A percentile compares a stretch with the other conserved stretches of the same genome.
Conservation (phyloP, 2,329 filamentous ascomycete genomes). For the Aureobasidium sp. region DNA sequence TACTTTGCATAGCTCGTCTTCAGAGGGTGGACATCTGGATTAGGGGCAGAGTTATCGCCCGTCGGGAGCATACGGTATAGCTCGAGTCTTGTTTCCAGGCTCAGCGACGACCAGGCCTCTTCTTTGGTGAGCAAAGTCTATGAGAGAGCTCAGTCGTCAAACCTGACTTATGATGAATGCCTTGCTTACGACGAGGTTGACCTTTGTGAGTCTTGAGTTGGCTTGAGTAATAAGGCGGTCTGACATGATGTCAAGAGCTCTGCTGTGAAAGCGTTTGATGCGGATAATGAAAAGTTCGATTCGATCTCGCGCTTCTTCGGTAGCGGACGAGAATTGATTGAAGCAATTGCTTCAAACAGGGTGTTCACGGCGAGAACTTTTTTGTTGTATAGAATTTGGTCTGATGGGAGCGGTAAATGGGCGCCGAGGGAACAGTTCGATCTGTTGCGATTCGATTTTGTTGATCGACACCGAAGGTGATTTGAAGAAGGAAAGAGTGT, state of each 20-base stretch:
- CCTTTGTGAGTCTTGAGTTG: constrained; percentile 11
- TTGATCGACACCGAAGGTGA: background rate
- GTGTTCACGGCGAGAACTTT: background rate
- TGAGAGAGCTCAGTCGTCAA: background rate
- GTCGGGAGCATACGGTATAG: constrained; percentile 24
- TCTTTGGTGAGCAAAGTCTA: constrained; percentile 23
- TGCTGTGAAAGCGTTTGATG: too few relatives aligned
- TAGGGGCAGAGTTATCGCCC: constrained; percentile 22
- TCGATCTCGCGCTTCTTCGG: background rate
- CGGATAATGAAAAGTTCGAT: too few relatives aligned
- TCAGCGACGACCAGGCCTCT: constrained; percentile 23
- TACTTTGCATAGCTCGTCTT: constrained; percentile 37
- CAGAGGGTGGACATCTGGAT: constrained; percentile 31
- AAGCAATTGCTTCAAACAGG: background rate
- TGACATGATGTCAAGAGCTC: background rate
- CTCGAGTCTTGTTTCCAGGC: constrained; percentile 16
- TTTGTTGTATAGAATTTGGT: background rate
- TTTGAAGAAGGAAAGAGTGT: background rate
- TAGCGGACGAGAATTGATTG: too few relatives aligned
- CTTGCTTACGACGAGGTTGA: constrained; percentile 2
- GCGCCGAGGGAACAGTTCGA: background rate
- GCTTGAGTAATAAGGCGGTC: constrained; percentile 7
- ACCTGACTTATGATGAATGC: background rate
- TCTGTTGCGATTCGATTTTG: background rate
- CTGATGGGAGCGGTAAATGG: background rate